Base-by-base conservation (phyloP, 1,139 yeast species). In the Yamadazyma triangularis region DNA sequence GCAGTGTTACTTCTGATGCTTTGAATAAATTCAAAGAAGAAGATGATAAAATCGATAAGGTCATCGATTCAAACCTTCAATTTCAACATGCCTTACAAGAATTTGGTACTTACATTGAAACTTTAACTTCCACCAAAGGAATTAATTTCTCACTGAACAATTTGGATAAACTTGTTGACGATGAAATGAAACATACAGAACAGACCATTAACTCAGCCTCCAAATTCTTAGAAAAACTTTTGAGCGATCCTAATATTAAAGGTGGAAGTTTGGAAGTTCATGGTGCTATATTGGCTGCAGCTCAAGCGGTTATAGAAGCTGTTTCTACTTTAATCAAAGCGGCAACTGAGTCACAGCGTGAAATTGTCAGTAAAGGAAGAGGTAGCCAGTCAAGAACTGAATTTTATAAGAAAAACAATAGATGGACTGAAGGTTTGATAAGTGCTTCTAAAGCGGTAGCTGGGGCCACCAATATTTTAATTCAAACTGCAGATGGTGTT, bases 381-480 rank as follows among this genome's bases (percentile, higher is more conserved):
- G 93, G 93, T 4, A 56, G 75, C 1, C 77, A 73, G 33, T 67
- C 87, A 2, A 68, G 78, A 35, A 78, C 87, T 4, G 87, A 85
- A 25, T 88, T 82, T 52, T 88, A 88, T 60, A 85, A 82, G 53
- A 86, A 85, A 58, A 86, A 88, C 53, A 87, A 80, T 53, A 72
- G 94, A 49, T 87, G 96, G 96, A 86, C 96, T 1, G 95, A 88
- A 57, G 96, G 96, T 23, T 75, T 87, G 34, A 79, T 88, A 25
- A 84, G 95, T 41, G 96, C 96, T 10, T 87, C 96, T 2, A 82
- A 84, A 47, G 83, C 93, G 0, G 94, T 88, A 28, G 95, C 95
- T 4, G 79, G 79, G 3, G 78, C 95, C 0, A 87, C 96, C 3
- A 83, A 81, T 45, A 67, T 82, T 19, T 70, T 87, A 44, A 87